phyloP scores from a whole-genome alignment of 2,329 filamentous ascomycete genomes.

The Pestalotiopsis sp. region DNA sequence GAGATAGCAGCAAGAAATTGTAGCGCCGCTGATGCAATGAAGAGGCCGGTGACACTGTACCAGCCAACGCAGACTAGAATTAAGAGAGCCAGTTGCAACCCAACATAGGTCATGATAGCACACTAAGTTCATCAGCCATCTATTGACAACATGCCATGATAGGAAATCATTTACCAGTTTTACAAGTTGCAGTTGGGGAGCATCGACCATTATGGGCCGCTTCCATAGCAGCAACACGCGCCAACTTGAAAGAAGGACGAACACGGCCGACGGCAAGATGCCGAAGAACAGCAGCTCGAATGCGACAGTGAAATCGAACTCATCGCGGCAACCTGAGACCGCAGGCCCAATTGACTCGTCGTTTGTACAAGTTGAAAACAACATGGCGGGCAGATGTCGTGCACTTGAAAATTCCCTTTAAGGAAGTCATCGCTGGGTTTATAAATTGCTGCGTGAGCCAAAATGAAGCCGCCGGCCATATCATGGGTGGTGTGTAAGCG shows the following conservation, averaged over 20 bases:
- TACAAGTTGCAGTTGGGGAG: constrained; percentile 31
- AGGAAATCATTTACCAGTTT: constrained; percentile 30
- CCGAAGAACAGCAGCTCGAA: constrained; percentile 51
- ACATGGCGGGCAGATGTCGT: constrained; percentile 5
- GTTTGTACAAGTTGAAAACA: constrained; percentile 23
- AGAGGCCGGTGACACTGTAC: constrained; percentile 4
- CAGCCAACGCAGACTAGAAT: constrained; percentile 12
- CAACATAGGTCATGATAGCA: constrained; percentile 13
- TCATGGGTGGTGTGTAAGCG: too few species aligned
- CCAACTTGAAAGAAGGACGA: constrained; percentile 35
- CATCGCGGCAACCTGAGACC: constrained; percentile 46
- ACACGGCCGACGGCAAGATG: constrained; percentile 41
- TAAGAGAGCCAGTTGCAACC: constrained; percentile 12
- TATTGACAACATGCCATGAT: background rate
- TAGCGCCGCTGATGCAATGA: constrained; percentile 10
- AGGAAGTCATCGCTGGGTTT: too few species aligned
- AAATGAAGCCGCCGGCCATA: too few species aligned
- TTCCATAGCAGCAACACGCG: constrained; percentile 33
- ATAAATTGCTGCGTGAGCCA: too few species aligned
- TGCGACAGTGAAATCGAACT: constrained; percentile 53
- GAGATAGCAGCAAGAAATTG: constrained; percentile 14
- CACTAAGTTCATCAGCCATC: constrained; percentile 11
- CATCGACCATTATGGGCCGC: constrained; percentile 35
- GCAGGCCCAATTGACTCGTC: constrained; percentile 44
- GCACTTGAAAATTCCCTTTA: too few species aligned